A percentile compares a stretch with the other conserved stretches of the same genome.
Conservation (phyloP, 257 asterid species). For the Solanum habrochaites region DNA sequence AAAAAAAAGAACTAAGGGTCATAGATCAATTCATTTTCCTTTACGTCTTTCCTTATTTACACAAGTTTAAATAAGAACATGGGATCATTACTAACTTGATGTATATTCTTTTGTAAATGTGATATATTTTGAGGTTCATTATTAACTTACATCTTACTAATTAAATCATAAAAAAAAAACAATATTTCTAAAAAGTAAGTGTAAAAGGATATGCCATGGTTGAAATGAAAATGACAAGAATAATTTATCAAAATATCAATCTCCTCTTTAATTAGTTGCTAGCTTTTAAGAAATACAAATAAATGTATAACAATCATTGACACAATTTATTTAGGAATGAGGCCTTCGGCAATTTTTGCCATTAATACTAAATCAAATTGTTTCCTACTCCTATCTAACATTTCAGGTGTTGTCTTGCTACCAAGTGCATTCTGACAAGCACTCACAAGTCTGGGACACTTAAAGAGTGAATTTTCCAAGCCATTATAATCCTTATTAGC, state of each 20-base stretch:
- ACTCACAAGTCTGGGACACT: background rate
- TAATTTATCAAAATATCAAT: background rate
- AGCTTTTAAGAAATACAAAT: background rate
- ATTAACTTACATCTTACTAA: background rate
- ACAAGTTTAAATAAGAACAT: background rate
- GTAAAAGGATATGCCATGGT: background rate
- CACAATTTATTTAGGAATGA: background rate
- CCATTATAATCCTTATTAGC: background rate
- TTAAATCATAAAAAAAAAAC: background rate
- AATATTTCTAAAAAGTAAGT: background rate
- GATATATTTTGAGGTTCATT: background rate
- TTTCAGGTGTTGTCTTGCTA: background rate
- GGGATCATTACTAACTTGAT: background rate
- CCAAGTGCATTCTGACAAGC: background rate
- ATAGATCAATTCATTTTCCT: background rate
- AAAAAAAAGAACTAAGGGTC: background rate
- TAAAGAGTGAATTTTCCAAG: background rate
- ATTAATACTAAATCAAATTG: background rate
- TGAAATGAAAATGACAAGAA: background rate
- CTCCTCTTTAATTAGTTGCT: background rate
- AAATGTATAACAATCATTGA: background rate
- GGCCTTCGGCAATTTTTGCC: background rate
- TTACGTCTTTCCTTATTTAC: background rate
- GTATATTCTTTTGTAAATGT: background rate
- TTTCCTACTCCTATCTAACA: background rate